Evolutionary conservation across 768 basidiomycete species (phyloP), one percentile per base, ranked within the genome.

Genomic region (Mycena floridula): DNA sequence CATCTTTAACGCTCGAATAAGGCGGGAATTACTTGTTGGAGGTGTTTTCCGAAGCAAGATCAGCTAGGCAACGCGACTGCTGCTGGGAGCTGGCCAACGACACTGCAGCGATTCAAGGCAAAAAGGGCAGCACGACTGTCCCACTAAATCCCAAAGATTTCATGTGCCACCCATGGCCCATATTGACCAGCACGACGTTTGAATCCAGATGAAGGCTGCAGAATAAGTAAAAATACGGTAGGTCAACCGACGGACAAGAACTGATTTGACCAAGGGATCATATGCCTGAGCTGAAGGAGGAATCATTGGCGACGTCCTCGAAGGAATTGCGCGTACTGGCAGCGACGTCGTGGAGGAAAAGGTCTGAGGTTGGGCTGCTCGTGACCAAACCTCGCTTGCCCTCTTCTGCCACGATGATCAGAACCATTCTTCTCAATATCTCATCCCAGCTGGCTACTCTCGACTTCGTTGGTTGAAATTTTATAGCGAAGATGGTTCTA

Each of bases 191-290:
- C 80, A 5, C 72, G 74, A n/a, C n/a, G n/a, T n/a, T n/a, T n/a
- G n/a, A n/a, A n/a, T n/a, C n/a, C n/a, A n/a, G n/a, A n/a, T n/a
- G 46, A 70, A 67, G 4, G 70, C 53, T n/a, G n/a, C 65, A 25
- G 82, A 77, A 25, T 67, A 68, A 7, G 71, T 57, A 46, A 88
- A 76, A 25, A 82, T 70, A 47, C 65, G 66, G 50, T 70, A 67
- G 20, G 74, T 63, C 6, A 86, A 73, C 30, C 85, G 76, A 53
- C 79, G 77, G 42, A 69, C 73, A 37, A 89, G 70, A 5, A 82
- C 69, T 2, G 72, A 61, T 54, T 82, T 85, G 2, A 80, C 74
- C 37, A 79, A 72, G 7, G 84, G 84, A 50, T 85, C 81, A 56
- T 80, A 89, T 1, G 69, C 62, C 50, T 79, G 73, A 5, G 72